A percentile compares a stretch with the other conserved stretches of the same genome.
These are phyloP conservation scores for Solanum virginianum DNA, from an alignment of 257 asterid genomes.

Conservation along the genomic window DNA sequence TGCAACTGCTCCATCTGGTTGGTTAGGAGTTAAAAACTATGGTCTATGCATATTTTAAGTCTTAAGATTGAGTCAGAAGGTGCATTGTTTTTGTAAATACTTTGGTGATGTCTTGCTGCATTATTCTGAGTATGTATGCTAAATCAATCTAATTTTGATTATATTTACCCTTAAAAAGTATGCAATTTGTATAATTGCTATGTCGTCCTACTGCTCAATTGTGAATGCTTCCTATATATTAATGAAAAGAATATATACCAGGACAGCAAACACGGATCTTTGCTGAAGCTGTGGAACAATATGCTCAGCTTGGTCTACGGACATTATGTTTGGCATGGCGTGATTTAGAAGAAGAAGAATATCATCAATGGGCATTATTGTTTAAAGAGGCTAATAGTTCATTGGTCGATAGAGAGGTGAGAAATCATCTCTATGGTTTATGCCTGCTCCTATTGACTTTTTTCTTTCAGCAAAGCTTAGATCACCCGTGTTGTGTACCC, in stretches of 20 bases:
- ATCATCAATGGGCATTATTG: slow-evolving; percentile 81
- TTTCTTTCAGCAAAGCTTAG: not conserved
- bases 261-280: slow-evolving; percentile 70
- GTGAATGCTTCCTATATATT: not conserved
- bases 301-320: slow-evolving; percentile 92
- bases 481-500: not conserved
- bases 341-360: slow-evolving; percentile 65
- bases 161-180: not conserved
- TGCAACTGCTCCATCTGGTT: not conserved
- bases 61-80: not conserved
- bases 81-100: not conserved
- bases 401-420: slow-evolving; percentile 92
- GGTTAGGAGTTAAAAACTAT: not conserved
- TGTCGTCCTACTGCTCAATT: not conserved
- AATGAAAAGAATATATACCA: slow-evolving; percentile 26
- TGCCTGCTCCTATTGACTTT: not conserved
- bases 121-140: not conserved
- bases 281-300: slow-evolving; percentile 89
- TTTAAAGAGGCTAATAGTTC: slow-evolving; percentile 95
- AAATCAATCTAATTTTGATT: not conserved
- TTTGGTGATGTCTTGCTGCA: not conserved
- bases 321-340: slow-evolving; percentile 98
- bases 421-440: not conserved
- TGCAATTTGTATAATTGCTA: not conserved
- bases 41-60: not conserved